Evolutionary conservation across 495 filamentous ascomycete genomes (phyloP).

Genomic region (Hyaloscypha variabilis): DNA sequence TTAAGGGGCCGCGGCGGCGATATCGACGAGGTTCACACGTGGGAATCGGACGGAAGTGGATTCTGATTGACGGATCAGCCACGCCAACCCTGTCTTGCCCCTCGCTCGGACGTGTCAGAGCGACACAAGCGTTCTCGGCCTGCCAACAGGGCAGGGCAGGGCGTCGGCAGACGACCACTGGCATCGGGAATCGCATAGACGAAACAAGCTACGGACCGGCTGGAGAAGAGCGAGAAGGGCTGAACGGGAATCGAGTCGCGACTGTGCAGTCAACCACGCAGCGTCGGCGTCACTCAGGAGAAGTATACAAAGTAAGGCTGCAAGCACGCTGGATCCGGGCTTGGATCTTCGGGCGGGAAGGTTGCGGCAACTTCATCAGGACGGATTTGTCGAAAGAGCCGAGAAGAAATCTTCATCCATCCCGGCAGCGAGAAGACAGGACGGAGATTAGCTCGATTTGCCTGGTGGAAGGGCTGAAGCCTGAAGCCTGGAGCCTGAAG

Average conservation of each 20-base stretch:
- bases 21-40: conserved; percentile 6
- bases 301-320: not conserved
- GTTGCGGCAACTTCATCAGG: not conserved
- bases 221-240: too few relatives aligned
- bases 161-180: not conserved
- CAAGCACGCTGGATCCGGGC: not conserved
- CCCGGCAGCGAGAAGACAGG: not conserved
- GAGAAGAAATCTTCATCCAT: not conserved
- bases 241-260: too few relatives aligned
- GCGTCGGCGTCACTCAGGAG: not conserved
- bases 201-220: not conserved
- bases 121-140: not conserved
- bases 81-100: not conserved
- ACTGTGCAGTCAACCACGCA: too few relatives aligned
- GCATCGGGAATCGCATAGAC: not conserved
- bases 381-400: not conserved
- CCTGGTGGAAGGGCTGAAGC: not conserved
- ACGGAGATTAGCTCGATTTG: not conserved
- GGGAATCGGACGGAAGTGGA: conserved; percentile 2
- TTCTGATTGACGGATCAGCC: not conserved
- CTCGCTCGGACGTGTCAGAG: conserved; percentile 5
- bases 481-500: not conserved
- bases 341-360: not conserved
- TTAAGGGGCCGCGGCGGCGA: not conserved
- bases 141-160: not conserved